These are phyloP conservation scores for Tulasnella sp. DNA, from an alignment of 768 basidiomycete species.

Conservation along the genomic window DNA sequence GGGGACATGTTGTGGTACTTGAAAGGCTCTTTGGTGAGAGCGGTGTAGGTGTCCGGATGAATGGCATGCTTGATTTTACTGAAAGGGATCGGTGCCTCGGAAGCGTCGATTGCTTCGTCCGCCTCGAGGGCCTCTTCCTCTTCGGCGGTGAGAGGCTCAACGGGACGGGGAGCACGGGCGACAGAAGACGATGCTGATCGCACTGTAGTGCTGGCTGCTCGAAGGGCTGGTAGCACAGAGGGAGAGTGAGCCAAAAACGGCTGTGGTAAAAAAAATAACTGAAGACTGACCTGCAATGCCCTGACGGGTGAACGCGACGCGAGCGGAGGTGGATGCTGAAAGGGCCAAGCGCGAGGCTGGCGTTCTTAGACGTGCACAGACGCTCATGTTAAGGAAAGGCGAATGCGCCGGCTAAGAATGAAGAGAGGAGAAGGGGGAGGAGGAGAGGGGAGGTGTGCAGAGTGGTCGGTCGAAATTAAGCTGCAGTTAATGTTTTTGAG, in stretches of 20 bases:
- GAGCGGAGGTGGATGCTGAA: neutral
- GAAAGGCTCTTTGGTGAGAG: conserved; percentile 68
- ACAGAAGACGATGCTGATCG: neutral
- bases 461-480: neutral
- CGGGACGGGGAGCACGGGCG: neutral
- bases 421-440: neutral
- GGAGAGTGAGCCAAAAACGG: neutral
- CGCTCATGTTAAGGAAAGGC: neutral
- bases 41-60: conserved; percentile 51
- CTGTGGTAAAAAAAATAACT: neutral
- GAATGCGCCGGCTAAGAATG: neutral
- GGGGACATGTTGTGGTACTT: conserved; percentile 68
- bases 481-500: neutral
- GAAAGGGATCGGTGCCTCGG: conserved; percentile 41
- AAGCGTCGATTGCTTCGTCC: neutral
- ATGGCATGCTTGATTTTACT: conserved; percentile 44
- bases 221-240: neutral
- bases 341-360: neutral
- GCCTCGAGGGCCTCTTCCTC: conserved; percentile 3
- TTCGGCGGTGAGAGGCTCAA: conserved; percentile 8
- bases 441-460: neutral
- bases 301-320: conserved; percentile 9
- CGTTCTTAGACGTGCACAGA: conserved; percentile 13
- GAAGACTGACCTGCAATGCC: neutral
- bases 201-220: neutral